These are phyloP conservation scores for Saccharum hybrid DNA, from an alignment of 202 grass and related monocot species.

Conservation along the genomic window DNA sequence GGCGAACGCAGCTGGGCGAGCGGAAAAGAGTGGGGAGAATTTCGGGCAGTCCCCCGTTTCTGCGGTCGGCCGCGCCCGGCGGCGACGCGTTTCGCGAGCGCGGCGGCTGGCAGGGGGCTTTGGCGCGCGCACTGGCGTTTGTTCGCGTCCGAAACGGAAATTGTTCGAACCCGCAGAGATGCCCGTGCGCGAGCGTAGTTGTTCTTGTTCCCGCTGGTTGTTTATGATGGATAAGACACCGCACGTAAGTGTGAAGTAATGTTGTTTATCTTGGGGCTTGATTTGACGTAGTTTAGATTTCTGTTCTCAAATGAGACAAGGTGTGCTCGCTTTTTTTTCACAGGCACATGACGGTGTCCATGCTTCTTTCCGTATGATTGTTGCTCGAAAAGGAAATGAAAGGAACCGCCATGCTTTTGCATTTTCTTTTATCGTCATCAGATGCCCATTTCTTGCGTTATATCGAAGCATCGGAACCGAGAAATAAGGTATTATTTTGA, in stretches of 20 bases:
- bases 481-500: no score
- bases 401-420: not conserved
- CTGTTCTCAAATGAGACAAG: conserved; percentile 3
- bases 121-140: conserved; percentile 22
- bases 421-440: not conserved
- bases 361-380: conserved; percentile 12
- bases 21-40: not conserved
- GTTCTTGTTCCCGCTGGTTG: not conserved
- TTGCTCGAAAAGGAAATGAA: conserved; percentile 38
- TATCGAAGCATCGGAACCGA: not conserved
- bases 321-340: not conserved
- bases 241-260: not conserved
- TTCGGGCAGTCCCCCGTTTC: not conserved
- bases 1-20: not conserved
- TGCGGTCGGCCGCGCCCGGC: conserved; percentile 48
- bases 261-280: not conserved
- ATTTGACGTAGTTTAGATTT: conserved; percentile 15
- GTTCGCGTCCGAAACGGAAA: conserved; percentile 48
- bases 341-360: not conserved
- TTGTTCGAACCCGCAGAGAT: conserved; percentile 23
- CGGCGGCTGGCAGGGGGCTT: conserved; percentile 10
- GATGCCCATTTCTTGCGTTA: conserved; percentile 25
- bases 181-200: not conserved
- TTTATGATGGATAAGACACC: no score
- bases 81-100: conserved; percentile 14